Evolutionary conservation across 768 basidiomycete species (phyloP).

Genomic region (Pisolithus microcarpus): DNA sequence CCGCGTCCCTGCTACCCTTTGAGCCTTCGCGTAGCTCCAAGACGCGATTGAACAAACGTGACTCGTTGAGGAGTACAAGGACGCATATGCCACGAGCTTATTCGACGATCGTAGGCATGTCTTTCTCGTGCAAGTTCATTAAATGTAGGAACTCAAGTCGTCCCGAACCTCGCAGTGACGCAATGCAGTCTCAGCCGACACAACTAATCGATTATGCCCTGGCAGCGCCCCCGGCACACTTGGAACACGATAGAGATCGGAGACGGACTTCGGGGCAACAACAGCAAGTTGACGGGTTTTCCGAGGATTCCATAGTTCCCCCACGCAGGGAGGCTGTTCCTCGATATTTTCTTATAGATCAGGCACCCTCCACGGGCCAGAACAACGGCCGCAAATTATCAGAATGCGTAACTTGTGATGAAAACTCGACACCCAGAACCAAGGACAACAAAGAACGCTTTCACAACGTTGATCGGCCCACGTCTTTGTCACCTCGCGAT

Average conservation of each 20-base stretch:
- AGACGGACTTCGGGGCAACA: constrained; percentile 12
- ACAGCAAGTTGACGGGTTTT: constrained; percentile 26
- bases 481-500: constrained; percentile 17
- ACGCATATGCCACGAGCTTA: constrained; percentile 28
- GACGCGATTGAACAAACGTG: neutral
- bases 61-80: no score
- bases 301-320: constrained; percentile 36
- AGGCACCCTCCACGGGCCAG: constrained; percentile 3
- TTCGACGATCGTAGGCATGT: constrained; percentile 32
- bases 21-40: no score
- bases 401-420: constrained; percentile 46
- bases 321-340: constrained; percentile 31
- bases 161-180: constrained; percentile 30
- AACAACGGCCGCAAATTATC: constrained; percentile 7
- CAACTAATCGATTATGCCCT: constrained; percentile 46
- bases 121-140: constrained; percentile 9
- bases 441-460: constrained; percentile 13
- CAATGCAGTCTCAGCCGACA: constrained; percentile 46
- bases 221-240: constrained; percentile 14
- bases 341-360: constrained; percentile 41
- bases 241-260: constrained; percentile 8
- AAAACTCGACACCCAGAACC: constrained; percentile 31
- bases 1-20: neutral
- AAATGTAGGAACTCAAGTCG: constrained; percentile 9
- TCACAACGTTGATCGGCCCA: constrained; percentile 6